Base-by-base conservation (phyloP, 2,329 filamentous ascomycete species). In the Zymoseptoria ardabiliae region DNA sequence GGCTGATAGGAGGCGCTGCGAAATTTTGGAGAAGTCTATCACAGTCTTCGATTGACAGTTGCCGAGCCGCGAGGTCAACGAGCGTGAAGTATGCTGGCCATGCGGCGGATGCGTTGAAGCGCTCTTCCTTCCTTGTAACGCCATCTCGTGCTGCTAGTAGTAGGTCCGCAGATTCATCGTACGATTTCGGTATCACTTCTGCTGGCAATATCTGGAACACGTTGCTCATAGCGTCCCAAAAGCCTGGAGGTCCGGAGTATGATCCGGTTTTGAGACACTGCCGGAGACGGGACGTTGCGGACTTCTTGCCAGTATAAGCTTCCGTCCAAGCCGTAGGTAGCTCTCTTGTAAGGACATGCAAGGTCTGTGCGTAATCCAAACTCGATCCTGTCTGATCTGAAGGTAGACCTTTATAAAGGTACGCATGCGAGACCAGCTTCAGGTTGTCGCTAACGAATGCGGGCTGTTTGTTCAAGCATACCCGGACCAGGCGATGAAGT, bases 221-320 rank as follows among this genome's bases (percentile, higher is more conserved):
- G 28, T 79, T 77, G 48, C 81, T 78, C 30, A 96, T 72, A 17
- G 82, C 83, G 23, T 79, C 74, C 94, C 94, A 99, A 70, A 87
- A 96, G 9, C 80, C 82, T 3, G 80, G 75, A 0, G 84, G 78
- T 2, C 88, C 88, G n/a, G 85, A 84, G 69, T 97, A 90, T 0
- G 93, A 96, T 2, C 94, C 93, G 67, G 86, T 89, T 62, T 89
- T 86, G 6, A 97, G 77, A 66, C 95, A 94, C 8, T 85, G 78
- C 54, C 83, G 82, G 3, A 99, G 74, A 21, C 87, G 76, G 61
- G 78, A 83, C 61, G 75, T 80, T 60, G 73, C 82, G 7, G 80
- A 70, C 28, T 81, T 82, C 70, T 85, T 86, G 53, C 79, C 81
- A 25, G 74, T 78, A 71, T 86, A 86, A 57, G 83, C 77, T 4